These are phyloP conservation scores for Epichloe uncinata DNA, from an alignment of 2,329 filamentous ascomycete species.

Conservation along the genomic window DNA sequence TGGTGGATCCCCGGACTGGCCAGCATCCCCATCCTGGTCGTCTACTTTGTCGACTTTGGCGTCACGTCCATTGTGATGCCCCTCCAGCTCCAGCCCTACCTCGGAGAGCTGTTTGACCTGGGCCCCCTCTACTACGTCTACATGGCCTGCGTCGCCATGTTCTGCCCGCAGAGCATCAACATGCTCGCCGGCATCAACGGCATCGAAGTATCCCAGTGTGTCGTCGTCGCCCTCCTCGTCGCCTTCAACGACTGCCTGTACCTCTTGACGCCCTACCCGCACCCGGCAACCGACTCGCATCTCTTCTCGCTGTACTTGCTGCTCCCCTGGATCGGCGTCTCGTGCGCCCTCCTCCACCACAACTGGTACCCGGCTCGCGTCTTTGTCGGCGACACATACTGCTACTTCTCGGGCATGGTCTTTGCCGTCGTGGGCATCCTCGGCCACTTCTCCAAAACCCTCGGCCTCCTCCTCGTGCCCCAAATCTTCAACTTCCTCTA, in stretches of 20 bases:
- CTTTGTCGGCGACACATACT: constrained; percentile 97
- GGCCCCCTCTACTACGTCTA: constrained; percentile 82
- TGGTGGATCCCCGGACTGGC: constrained; percentile 94
- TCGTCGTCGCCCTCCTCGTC: constrained; percentile 77
- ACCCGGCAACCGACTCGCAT: constrained; percentile 91
- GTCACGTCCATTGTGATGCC: constrained; percentile 93
- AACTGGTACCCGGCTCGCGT: constrained; percentile 95
- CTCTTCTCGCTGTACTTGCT: constrained; percentile 92
- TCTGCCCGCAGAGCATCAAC: constrained; percentile 98
- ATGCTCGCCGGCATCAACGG: constrained; percentile 99
- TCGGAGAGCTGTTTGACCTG: constrained; percentile 76
- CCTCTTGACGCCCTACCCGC: constrained; percentile 68
- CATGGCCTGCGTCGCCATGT: constrained; percentile 94
- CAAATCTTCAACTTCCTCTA: constrained; percentile 97
- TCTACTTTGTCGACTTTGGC: constrained; percentile 98
- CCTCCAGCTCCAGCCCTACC: constrained; percentile 66
- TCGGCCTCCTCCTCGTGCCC: constrained; percentile 78
- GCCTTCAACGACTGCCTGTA: constrained; percentile 82
- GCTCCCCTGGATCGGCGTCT: constrained; percentile 88
- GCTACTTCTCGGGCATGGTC: constrained; percentile 98
- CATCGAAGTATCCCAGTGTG: constrained; percentile 87
- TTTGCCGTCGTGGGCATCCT: constrained; percentile 95
- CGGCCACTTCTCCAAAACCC: constrained; percentile 95
- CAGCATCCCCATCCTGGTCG: constrained; percentile 81
- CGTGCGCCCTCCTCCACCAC: constrained; percentile 70